Evolutionary conservation across 495 filamentous ascomycete species (phyloP).

Genomic region (Penicillium herquei): DNA sequence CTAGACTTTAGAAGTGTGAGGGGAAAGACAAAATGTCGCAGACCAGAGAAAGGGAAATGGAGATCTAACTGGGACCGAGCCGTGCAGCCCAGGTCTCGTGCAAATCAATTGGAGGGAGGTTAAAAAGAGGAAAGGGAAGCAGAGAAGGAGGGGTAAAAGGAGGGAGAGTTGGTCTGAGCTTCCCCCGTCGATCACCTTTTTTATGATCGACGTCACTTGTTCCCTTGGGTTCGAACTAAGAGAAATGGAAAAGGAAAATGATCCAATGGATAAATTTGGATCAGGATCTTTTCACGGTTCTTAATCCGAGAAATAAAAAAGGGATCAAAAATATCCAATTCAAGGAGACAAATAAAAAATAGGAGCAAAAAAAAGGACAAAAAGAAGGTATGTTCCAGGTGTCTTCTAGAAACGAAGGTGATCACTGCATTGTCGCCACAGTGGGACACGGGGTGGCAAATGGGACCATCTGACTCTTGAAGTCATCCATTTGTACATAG

Average conservation of each 20-base stretch:
- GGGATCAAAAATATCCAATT: slow-evolving; percentile 6
- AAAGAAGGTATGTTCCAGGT: slow-evolving; percentile 16
- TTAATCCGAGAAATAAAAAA: too few species aligned
- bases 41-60: not conserved
- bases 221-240: not conserved
- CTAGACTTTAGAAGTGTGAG: not conserved
- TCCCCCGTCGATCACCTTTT: slow-evolving; percentile 17
- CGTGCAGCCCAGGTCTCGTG: slow-evolving; percentile 1
- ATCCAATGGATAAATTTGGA: not conserved
- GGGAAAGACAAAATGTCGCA: not conserved
- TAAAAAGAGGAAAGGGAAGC: slow-evolving; percentile 9
- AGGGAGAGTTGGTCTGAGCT: slow-evolving; percentile 23
- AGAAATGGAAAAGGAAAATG: not conserved
- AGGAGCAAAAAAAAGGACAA: not conserved
- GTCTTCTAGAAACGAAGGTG: slow-evolving; percentile 28
- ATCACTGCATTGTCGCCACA: slow-evolving; percentile 15
- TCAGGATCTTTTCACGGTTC: not conserved
- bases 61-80: not conserved
- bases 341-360: slow-evolving; percentile 2
- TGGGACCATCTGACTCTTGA: slow-evolving; percentile 11
- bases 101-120: slow-evolving; percentile 1
- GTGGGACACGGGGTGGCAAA: slow-evolving; percentile 18
- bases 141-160: slow-evolving; percentile 15
- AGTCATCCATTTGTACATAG: slow-evolving; percentile 10
- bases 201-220: slow-evolving; percentile 24